A percentile compares a stretch with the other conserved stretches of the same genome.
Evolutionary conservation across 1,139 yeast species (phyloP).

Genomic region (Blastobotrys persicus): DNA sequence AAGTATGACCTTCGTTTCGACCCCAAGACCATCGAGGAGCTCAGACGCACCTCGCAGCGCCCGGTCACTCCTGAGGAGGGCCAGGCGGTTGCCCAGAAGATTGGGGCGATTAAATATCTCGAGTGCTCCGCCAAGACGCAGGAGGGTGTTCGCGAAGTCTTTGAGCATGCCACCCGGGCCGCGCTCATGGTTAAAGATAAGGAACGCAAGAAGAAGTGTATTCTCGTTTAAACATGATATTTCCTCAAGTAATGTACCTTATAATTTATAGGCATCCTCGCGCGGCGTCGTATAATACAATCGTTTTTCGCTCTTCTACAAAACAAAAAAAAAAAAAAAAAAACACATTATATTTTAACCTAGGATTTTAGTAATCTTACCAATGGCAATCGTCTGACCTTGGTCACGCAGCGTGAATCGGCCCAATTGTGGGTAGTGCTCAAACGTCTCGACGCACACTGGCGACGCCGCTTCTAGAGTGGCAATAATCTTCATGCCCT

Average conservation of each 20-base stretch:
- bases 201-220: constrained; percentile 35
- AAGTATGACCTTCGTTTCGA: constrained; percentile 81
- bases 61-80: constrained; percentile 88
- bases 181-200: constrained; percentile 63
- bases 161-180: constrained; percentile 89
- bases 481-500: constrained; percentile 98
- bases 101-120: constrained; percentile 78
- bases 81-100: constrained; percentile 73
- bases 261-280: background rate
- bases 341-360: constrained; percentile 20
- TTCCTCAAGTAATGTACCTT: background rate
- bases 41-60: constrained; percentile 77
- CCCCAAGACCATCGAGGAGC: constrained; percentile 73
- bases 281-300: background rate
- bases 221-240: background rate
- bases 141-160: constrained; percentile 73
- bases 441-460: constrained; percentile 89
- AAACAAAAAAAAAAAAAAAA: background rate
- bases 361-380: constrained; percentile 64
- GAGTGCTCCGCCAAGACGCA: constrained; percentile 84
- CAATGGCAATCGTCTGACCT: constrained; percentile 97
- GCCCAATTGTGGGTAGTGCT: constrained; percentile 92
- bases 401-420: constrained; percentile 98
- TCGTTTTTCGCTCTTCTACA: background rate
- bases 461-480: constrained; percentile 80